These are phyloP conservation scores for Malania oleifera DNA, from an alignment of 164 flowering plant genomes.

Conservation along the genomic window DNA sequence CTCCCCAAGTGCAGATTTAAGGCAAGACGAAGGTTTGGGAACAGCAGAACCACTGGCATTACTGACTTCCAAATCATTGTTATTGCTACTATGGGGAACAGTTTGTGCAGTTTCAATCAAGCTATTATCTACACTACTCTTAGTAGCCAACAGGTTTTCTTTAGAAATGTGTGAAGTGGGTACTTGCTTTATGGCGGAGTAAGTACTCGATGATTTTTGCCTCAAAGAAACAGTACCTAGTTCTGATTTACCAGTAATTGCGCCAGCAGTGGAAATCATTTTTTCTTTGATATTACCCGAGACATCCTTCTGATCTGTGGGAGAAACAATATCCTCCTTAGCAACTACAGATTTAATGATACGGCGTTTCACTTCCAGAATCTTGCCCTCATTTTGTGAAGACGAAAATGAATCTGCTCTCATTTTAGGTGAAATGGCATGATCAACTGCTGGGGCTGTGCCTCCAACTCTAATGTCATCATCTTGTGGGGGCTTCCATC, in stretches of 20 bases:
- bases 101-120: slow-evolving; percentile 14
- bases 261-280: slow-evolving; percentile 7
- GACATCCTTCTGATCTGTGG: slow-evolving; percentile 12
- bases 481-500: slow-evolving; percentile 6
- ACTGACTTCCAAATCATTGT: slow-evolving; percentile 15
- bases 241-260: slow-evolving; percentile 13
- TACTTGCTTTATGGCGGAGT: slow-evolving; percentile 15
- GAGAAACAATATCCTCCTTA: slow-evolving; percentile 6
- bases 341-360: slow-evolving; percentile 12
- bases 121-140: slow-evolving; percentile 7
- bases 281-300: slow-evolving; percentile 14
- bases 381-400: slow-evolving; percentile 12
- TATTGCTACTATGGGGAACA: slow-evolving; percentile 4
- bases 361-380: slow-evolving; percentile 5
- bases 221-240: slow-evolving; percentile 10
- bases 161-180: slow-evolving; percentile 14
- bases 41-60: slow-evolving; percentile 19
- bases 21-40: slow-evolving; percentile 21
- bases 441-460: slow-evolving; percentile 11
- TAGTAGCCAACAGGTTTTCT: slow-evolving; percentile 11
- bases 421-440: slow-evolving; percentile 5
- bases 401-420: slow-evolving; percentile 12
- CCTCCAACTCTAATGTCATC: slow-evolving; percentile 7
- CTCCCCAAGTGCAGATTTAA: slow-evolving; percentile 12
- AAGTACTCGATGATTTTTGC: slow-evolving; percentile 10